Evolutionary conservation across 805 yeast genomes (phyloP).

Genomic region (Groenewaldozyma salmanticensis): DNA sequence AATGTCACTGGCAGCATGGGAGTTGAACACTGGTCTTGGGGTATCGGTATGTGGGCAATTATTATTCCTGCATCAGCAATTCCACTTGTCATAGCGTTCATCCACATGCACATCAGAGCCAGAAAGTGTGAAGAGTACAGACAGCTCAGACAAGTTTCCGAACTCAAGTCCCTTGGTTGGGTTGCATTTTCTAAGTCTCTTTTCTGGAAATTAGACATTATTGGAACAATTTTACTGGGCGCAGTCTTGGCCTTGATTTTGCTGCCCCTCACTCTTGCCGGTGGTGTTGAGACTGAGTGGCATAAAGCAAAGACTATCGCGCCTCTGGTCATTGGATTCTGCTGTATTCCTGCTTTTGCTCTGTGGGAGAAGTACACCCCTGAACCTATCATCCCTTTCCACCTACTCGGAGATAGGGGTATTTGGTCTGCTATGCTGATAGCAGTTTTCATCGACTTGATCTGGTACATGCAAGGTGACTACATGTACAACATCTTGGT

Average conservation of each 20-base stretch:
- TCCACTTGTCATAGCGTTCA: conserved; percentile 46
- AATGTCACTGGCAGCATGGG: conserved; percentile 30
- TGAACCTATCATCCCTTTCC: conserved; percentile 55
- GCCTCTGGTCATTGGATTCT: conserved; percentile 60
- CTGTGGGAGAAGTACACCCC: conserved; percentile 53
- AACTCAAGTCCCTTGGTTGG: too few species aligned
- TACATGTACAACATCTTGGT: conserved; percentile 57
- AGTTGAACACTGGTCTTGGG: conserved; percentile 51
- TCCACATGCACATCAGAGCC: conserved; percentile 50
- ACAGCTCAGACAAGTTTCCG: too few species aligned
- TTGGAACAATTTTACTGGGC: conserved; percentile 50
- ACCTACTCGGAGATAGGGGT: conserved; percentile 55
- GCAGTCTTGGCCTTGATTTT: conserved; percentile 54
- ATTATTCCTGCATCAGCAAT: conserved; percentile 56
- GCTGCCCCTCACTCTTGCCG: conserved; percentile 69
- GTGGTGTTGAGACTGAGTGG: conserved; percentile 52
- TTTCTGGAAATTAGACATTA: conserved; percentile 34
- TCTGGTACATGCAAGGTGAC: conserved; percentile 62
- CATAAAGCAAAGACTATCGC: conserved; percentile 50
- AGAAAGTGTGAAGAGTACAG: conserved; percentile 42
- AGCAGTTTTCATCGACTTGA: conserved; percentile 48
- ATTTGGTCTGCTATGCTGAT: conserved; percentile 62
- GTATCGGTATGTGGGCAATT: conserved; percentile 72
- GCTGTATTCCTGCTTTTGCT: conserved; percentile 46
- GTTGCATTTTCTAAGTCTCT: conserved; percentile 32